Evolutionary conservation across 2,329 filamentous ascomycete species (phyloP).

Genomic region (Calonectria leucothoes): DNA sequence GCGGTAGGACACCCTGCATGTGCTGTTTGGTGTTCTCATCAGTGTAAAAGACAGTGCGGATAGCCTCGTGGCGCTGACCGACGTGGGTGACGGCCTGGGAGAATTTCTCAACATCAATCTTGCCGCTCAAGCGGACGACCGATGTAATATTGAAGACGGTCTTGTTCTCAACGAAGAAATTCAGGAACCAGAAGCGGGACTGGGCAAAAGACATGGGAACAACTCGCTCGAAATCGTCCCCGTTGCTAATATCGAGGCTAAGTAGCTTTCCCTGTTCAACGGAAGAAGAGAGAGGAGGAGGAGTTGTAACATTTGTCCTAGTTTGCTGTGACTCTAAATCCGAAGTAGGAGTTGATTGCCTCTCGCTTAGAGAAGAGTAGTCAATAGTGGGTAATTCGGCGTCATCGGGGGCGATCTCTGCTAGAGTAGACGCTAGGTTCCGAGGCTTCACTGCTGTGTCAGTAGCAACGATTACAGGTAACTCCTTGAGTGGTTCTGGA

Average conservation of each 20-base stretch:
- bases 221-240: background rate
- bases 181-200: background rate
- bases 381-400: background rate
- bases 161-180: background rate
- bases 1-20: background rate
- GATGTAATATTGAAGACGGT: background rate
- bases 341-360: background rate
- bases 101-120: background rate
- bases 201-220: background rate
- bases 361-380: background rate
- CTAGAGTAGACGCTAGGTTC: background rate
- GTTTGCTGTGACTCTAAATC: background rate
- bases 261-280: background rate
- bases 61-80: background rate
- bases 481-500: background rate
- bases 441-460: background rate
- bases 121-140: background rate
- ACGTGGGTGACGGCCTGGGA: background rate
- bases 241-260: background rate
- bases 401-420: background rate
- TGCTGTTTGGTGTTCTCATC: background rate
- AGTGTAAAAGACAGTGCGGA: background rate
- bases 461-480: background rate
- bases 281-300: background rate
- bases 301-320: background rate